phyloP scores from a whole-genome alignment of 202 grass and related monocot genomes.

The Elaeis oleifera region DNA sequence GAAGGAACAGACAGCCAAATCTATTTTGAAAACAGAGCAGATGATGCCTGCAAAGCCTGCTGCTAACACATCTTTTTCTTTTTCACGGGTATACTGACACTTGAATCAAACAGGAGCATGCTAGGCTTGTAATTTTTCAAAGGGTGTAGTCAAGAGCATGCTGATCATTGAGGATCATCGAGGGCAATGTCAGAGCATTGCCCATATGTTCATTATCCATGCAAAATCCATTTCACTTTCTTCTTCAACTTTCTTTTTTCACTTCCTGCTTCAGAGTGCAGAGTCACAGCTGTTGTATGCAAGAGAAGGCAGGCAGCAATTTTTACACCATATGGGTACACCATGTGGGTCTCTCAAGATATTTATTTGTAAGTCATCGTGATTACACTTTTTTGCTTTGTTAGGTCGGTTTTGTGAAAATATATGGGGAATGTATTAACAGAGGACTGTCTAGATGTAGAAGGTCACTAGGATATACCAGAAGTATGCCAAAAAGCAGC shows the following conservation, averaged over 20 bases:
- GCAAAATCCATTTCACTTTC: neutral
- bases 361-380: too few relatives aligned
- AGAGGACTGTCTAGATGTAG: too few relatives aligned
- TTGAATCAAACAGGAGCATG: neutral
- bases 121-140: neutral
- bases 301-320: slow-evolving; percentile 2
- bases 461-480: too few relatives aligned
- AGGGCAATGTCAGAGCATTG: neutral
- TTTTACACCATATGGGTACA: neutral
- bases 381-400: too few relatives aligned
- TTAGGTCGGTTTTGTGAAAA: too few relatives aligned
- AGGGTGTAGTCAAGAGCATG: too few relatives aligned
- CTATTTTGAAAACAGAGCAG: neutral
- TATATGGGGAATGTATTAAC: too few relatives aligned
- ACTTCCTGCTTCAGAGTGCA: slow-evolving; percentile 6
- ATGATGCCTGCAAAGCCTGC: slow-evolving; percentile 8
- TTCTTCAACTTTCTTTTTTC: neutral
- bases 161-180: neutral
- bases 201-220: neutral
- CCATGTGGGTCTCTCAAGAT: too few relatives aligned
- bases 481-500: too few relatives aligned
- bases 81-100: slow-evolving; percentile 6
- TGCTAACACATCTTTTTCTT: slow-evolving; percentile 11
- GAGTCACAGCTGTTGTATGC: slow-evolving; percentile 8
- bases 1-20: slow-evolving; percentile 25